Evolutionary conservation across 768 basidiomycete genomes (phyloP).

Genomic region (Termitomyces sp.): DNA sequence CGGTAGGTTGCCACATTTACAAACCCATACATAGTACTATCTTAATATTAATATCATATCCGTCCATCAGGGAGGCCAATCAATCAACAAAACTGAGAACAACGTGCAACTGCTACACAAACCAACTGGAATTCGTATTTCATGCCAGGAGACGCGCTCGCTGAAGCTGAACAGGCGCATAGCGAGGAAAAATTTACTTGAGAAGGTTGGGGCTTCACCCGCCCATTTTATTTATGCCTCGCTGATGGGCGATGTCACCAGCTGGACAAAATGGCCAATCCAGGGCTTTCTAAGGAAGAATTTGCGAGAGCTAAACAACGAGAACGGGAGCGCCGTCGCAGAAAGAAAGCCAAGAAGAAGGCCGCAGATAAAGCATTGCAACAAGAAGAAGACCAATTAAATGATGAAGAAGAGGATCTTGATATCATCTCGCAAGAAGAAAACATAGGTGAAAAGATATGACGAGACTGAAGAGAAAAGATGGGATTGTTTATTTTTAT

Average conservation of each 20-base stretch:
- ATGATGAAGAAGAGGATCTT: slow-evolving; percentile 11
- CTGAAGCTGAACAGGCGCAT: slow-evolving; percentile 71
- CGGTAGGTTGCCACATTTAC: slow-evolving; percentile 35
- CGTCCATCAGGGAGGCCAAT: slow-evolving; percentile 74
- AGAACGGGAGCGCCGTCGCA: slow-evolving; percentile 67
- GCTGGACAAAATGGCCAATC: slow-evolving; percentile 70
- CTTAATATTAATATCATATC: slow-evolving; percentile 22
- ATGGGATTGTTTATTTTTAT: not conserved
- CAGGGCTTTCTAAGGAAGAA: slow-evolving; percentile 70
- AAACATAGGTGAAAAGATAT: not conserved
- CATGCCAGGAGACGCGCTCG: slow-evolving; percentile 87
- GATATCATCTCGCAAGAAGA: not conserved
- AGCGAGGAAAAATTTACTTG: slow-evolving; percentile 66
- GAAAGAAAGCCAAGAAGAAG: slow-evolving; percentile 79
- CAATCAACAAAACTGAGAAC: slow-evolving; percentile 91
- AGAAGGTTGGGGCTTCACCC: slow-evolving; percentile 49
- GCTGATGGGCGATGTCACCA: slow-evolving; percentile 27
- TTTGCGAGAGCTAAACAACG: slow-evolving; percentile 66
- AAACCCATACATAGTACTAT: slow-evolving; percentile 12
- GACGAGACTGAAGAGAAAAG: too few relatives aligned
- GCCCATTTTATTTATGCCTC: slow-evolving; percentile 1
- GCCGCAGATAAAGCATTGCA: slow-evolving; percentile 24
- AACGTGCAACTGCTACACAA: slow-evolving; percentile 88
- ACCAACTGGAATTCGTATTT: slow-evolving; percentile 82
- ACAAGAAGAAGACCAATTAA: slow-evolving; percentile 14